Percentiles rank a stretch among this genome's conserved stretches.
Conservation (phyloP, 768 basidiomycete genomes). For the Agrocybe pediades region DNA sequence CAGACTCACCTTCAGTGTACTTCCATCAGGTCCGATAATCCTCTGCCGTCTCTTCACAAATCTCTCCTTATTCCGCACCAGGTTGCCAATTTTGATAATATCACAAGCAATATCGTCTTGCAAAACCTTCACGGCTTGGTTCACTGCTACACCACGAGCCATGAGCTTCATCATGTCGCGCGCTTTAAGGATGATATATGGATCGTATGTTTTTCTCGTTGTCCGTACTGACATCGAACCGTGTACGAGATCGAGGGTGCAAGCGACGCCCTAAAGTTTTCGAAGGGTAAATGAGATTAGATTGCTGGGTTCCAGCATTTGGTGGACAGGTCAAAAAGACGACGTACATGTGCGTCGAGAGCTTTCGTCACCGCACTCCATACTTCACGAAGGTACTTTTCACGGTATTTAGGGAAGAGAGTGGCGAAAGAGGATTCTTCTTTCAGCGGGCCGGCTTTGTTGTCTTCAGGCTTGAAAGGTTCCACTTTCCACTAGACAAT, state of each 20-base stretch:
- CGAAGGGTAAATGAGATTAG: background rate
- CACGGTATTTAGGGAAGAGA: constrained; percentile 97
- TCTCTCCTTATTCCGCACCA: constrained; percentile 93
- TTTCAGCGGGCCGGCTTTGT: constrained; percentile 80
- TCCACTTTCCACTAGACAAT: constrained; percentile 85
- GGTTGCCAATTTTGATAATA: constrained; percentile 95
- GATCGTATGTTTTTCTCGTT: constrained; percentile 96
- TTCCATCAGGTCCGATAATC: constrained; percentile 96
- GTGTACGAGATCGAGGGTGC: constrained; percentile 92
- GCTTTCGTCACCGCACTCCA: constrained; percentile 91
- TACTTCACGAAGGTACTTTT: constrained; percentile 92
- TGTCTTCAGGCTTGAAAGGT: constrained; percentile 71
- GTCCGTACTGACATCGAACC: constrained; percentile 98
- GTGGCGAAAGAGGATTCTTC: constrained; percentile 99
- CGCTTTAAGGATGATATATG: constrained; percentile 94
- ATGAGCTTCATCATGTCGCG: constrained; percentile 95
- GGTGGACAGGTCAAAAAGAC: constrained; percentile 1
- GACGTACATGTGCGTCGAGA: constrained; percentile 74
- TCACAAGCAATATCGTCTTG: constrained; percentile 92
- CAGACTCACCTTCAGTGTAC: constrained; percentile 84
- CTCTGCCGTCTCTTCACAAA: constrained; percentile 96
- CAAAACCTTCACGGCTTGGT: constrained; percentile 85
- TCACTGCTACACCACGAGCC: constrained; percentile 86
- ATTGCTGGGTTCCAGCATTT: background rate
- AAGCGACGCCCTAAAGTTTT: constrained; percentile 71